Percentiles rank a stretch among this genome's conserved stretches.
Conservation (phyloP, 2,329 filamentous ascomycete species). For the Alternaria consortialis region DNA sequence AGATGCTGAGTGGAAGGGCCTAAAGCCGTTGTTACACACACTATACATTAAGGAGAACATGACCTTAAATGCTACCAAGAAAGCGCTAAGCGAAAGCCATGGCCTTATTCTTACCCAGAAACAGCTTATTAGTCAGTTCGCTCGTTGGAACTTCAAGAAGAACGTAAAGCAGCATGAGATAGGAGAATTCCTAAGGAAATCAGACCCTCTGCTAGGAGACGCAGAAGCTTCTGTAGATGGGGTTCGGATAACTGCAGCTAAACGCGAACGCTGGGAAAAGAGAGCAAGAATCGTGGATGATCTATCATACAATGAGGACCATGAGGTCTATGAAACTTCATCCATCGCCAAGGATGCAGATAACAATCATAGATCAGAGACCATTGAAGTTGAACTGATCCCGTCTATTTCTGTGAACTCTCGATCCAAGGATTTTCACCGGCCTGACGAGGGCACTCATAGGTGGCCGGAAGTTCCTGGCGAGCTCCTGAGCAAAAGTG, state of each 20-base stretch:
- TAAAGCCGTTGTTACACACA: neutral
- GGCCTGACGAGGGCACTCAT: too few species aligned
- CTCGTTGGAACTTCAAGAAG: neutral
- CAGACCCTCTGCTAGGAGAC: neutral
- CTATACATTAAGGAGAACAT: neutral
- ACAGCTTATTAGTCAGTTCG: neutral
- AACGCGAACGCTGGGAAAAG: neutral
- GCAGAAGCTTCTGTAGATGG: neutral
- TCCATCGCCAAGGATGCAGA: too few species aligned
- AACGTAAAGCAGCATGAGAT: neutral
- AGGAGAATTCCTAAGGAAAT: neutral
- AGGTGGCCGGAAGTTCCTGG: too few species aligned
- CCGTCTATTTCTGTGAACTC: too few species aligned
- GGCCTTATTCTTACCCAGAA: neutral
- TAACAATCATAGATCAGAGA: too few species aligned
- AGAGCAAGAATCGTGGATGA: too few species aligned
- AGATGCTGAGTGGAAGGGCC: neutral
- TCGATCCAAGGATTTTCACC: too few species aligned
- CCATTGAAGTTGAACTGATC: too few species aligned
- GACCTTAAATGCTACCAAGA: neutral
- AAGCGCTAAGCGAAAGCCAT: neutral
- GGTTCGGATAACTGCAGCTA: neutral
- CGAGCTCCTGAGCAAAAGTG: too few species aligned
- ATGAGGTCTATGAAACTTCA: too few species aligned
- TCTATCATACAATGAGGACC: too few species aligned